Evolutionary conservation across 371 early-diverging fungal genomes (phyloP).

Genomic region (Mucor indicus): DNA sequence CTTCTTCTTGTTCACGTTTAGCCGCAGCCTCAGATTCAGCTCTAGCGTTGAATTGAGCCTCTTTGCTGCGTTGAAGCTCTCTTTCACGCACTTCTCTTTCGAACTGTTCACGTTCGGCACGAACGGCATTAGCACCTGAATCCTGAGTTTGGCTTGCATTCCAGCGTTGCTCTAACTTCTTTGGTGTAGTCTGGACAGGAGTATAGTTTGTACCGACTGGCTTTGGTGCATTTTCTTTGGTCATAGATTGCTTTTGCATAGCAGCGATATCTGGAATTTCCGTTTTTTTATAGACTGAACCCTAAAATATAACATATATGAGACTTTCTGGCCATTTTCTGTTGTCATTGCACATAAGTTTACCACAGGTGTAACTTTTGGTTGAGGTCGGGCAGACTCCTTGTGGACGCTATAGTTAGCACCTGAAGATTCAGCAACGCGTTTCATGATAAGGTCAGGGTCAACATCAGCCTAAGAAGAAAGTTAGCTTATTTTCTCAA

Average conservation of each 20-base stretch:
- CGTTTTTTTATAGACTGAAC: slow-evolving; percentile 63
- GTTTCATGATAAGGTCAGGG: slow-evolving; percentile 80
- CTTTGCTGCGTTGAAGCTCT: slow-evolving; percentile 33
- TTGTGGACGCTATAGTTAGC: slow-evolving; percentile 87
- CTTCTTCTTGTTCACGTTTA: slow-evolving; percentile 26
- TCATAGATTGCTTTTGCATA: slow-evolving; percentile 59
- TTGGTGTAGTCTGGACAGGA: slow-evolving; percentile 45
- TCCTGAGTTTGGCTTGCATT: slow-evolving; percentile 18
- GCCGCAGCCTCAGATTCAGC: slow-evolving; percentile 20
- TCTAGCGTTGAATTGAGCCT: slow-evolving; percentile 9
- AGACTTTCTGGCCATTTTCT: not conserved
- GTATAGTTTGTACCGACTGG: slow-evolving; percentile 45
- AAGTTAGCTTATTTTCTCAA: not conserved
- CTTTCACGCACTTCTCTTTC: slow-evolving; percentile 56
- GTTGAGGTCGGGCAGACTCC: slow-evolving; percentile 42
- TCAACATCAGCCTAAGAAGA: slow-evolving; percentile 71
- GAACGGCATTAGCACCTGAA: slow-evolving; percentile 34
- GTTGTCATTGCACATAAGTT: not conserved
- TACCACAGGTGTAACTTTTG: slow-evolving; percentile 52
- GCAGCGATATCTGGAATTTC: slow-evolving; percentile 65
- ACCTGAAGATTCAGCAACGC: slow-evolving; percentile 80
- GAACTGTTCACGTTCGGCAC: slow-evolving; percentile 48
- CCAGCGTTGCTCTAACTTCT: slow-evolving; percentile 42
- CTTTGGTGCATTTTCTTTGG: slow-evolving; percentile 51
- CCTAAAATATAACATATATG: slow-evolving; percentile 17